phyloP scores from a whole-genome alignment of 208 protist genomes.

The Leishmania amazonensis region DNA sequence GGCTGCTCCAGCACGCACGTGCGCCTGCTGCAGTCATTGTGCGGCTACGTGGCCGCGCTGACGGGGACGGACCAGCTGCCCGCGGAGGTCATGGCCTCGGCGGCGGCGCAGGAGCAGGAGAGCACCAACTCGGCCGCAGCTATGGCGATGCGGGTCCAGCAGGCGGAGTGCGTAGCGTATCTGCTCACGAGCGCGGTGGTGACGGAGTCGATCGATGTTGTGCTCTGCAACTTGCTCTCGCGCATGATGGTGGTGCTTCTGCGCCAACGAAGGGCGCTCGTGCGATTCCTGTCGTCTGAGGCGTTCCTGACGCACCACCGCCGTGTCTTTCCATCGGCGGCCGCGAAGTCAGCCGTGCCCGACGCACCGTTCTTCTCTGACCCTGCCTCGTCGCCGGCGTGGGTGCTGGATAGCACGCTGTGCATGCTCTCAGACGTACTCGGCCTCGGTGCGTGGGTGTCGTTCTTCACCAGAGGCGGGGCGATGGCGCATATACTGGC shows the following conservation, averaged over 20 bases:
- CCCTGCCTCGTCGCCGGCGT: constrained; percentile 49
- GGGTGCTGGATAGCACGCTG: constrained; percentile 68
- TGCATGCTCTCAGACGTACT: constrained; percentile 75
- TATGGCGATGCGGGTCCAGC: constrained; percentile 25
- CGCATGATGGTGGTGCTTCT: constrained; percentile 44
- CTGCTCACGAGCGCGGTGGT: constrained; percentile 74
- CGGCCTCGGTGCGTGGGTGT: constrained; percentile 59
- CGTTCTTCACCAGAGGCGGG: constrained; percentile 66
- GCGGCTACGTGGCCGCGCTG: constrained; percentile 73
- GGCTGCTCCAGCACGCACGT: constrained; percentile 64
- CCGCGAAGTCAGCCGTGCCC: neutral
- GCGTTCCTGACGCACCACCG: constrained; percentile 43
- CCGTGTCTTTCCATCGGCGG: constrained; percentile 32
- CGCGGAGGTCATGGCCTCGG: constrained; percentile 16
- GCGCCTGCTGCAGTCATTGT: constrained; percentile 57
- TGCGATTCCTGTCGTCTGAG: constrained; percentile 51
- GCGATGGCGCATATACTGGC: constrained; percentile 60
- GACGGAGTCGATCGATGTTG: constrained; percentile 68
- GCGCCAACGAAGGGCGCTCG: constrained; percentile 48
- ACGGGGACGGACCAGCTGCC: constrained; percentile 34
- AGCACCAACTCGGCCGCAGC: constrained; percentile 13
- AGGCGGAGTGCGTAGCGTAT: constrained; percentile 50
- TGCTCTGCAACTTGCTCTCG: constrained; percentile 55
- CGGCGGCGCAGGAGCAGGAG: constrained; percentile 21
- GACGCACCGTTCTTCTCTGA: constrained; percentile 35